Conservation (phyloP, 2,329 filamentous ascomycete genomes). For the Colletotrichum limetticola region DNA sequence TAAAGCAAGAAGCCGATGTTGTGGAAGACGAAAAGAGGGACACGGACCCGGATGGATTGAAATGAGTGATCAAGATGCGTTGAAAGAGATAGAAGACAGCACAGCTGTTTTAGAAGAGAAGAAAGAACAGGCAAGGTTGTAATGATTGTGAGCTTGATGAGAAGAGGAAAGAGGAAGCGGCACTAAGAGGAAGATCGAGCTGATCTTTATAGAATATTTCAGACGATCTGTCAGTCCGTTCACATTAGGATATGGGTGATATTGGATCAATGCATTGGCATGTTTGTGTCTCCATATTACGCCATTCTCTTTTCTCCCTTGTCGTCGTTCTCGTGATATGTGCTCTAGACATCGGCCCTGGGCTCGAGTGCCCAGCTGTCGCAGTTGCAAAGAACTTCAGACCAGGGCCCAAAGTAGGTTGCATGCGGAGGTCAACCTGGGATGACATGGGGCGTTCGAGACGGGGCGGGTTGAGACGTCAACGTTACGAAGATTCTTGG, state of each 20-base stretch:
- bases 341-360: background rate
- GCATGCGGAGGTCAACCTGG: slow-evolving; percentile 11
- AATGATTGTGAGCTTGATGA: slow-evolving; percentile 35
- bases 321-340: slow-evolving; percentile 10
- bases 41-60: slow-evolving; percentile 26
- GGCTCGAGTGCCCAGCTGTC: slow-evolving; percentile 1
- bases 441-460: slow-evolving; percentile 19
- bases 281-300: slow-evolving; percentile 12
- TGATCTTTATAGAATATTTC: slow-evolving; percentile 33
- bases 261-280: background rate
- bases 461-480: slow-evolving; percentile 21
- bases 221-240: slow-evolving; percentile 9
- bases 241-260: slow-evolving; percentile 8
- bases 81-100: slow-evolving; percentile 34
- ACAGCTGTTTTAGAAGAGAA: slow-evolving; percentile 33
- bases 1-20: background rate
- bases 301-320: background rate
- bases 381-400: slow-evolving; percentile 5
- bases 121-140: slow-evolving; percentile 13
- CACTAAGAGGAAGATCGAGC: slow-evolving; percentile 17
- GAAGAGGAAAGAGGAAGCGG: slow-evolving; percentile 6
- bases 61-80: slow-evolving; percentile 34
- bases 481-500: background rate
- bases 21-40: slow-evolving; percentile 22
- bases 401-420: background rate